phyloP scores from a whole-genome alignment of 805 yeast genomes.

The Candida incommunis region DNA sequence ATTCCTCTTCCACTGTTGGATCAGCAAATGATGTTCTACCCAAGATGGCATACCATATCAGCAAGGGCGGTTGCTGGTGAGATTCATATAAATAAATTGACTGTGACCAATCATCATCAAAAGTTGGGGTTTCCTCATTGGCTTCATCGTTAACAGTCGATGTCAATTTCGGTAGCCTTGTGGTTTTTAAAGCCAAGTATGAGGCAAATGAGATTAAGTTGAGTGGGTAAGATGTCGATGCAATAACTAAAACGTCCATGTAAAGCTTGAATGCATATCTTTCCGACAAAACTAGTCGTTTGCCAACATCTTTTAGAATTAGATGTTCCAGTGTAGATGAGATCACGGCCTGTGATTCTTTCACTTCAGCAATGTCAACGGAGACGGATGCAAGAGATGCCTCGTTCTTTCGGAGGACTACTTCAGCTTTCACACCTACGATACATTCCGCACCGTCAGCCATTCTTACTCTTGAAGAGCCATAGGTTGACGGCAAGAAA shows the following conservation, averaged over 20 bases:
- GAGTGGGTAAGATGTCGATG: conserved; percentile 69
- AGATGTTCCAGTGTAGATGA: conserved; percentile 29
- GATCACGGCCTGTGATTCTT: conserved; percentile 63
- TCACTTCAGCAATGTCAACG: conserved; percentile 50
- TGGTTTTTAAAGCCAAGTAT: conserved; percentile 67
- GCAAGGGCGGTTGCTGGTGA: conserved; percentile 52
- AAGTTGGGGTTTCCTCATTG: conserved; percentile 79
- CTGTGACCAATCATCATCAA: conserved; percentile 74
- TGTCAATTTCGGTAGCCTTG: conserved; percentile 57
- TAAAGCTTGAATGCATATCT: conserved; percentile 63
- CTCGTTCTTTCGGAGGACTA: conserved; percentile 29
- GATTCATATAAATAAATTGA: conserved; percentile 31
- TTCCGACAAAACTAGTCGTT: conserved; percentile 47
- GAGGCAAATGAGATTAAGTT: conserved; percentile 67
- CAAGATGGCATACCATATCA: conserved; percentile 62
- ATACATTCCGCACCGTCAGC: conserved; percentile 90
- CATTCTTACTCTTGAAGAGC: conserved; percentile 76
- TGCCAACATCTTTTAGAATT: conserved; percentile 34
- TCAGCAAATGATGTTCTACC: conserved; percentile 63
- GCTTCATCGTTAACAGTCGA: conserved; percentile 49
- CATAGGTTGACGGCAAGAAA: conserved; percentile 78
- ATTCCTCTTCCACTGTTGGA: conserved; percentile 81
- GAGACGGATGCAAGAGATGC: conserved; percentile 53
- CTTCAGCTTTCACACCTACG: conserved; percentile 80
- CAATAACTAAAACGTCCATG: conserved; percentile 68